Percentiles rank a stretch among this genome's conserved stretches.
These are phyloP conservation scores for Penium margaritaceum DNA, from an alignment of 139 green algal genomes.

Conservation along the genomic window DNA sequence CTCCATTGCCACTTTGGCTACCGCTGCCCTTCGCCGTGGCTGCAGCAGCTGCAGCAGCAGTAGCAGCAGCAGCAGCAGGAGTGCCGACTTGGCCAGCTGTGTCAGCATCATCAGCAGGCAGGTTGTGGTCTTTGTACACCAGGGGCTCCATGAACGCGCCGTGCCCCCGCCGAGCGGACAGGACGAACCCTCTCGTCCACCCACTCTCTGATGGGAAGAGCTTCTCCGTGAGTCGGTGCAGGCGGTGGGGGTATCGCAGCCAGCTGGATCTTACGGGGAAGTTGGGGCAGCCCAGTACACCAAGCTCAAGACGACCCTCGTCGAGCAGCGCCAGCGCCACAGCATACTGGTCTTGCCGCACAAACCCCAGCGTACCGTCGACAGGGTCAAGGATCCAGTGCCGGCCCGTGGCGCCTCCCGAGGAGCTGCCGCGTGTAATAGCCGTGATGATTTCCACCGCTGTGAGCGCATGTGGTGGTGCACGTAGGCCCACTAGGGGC, in stretches of 20 bases:
- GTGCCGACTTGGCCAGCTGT: too few relatives aligned
- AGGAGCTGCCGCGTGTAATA: slow-evolving; percentile 41
- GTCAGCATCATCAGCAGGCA: too few relatives aligned
- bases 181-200: neutral
- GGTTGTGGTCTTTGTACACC: too few relatives aligned
- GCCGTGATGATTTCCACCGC: slow-evolving; percentile 33
- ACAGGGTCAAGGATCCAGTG: slow-evolving; percentile 55
- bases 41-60: too few relatives aligned
- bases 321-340: slow-evolving; percentile 51
- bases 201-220: slow-evolving; percentile 21
- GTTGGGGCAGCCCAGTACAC: slow-evolving; percentile 55
- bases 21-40: too few relatives aligned
- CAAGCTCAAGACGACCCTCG: slow-evolving; percentile 46
- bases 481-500: slow-evolving; percentile 17
- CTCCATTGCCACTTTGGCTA: too few relatives aligned
- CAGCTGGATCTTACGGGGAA: slow-evolving; percentile 41
- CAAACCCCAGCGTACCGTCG: slow-evolving; percentile 54
- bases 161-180: neutral
- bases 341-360: slow-evolving; percentile 52
- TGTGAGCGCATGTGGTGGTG: slow-evolving; percentile 4
- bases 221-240: slow-evolving; percentile 24
- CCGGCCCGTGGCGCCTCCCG: slow-evolving; percentile 38
- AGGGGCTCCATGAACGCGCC: slow-evolving; percentile 40
- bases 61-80: too few relatives aligned
- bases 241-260: slow-evolving; percentile 38